phyloP scores from a whole-genome alignment of 352 stramenopile species.

The Phytophthora niederhauseri region DNA sequence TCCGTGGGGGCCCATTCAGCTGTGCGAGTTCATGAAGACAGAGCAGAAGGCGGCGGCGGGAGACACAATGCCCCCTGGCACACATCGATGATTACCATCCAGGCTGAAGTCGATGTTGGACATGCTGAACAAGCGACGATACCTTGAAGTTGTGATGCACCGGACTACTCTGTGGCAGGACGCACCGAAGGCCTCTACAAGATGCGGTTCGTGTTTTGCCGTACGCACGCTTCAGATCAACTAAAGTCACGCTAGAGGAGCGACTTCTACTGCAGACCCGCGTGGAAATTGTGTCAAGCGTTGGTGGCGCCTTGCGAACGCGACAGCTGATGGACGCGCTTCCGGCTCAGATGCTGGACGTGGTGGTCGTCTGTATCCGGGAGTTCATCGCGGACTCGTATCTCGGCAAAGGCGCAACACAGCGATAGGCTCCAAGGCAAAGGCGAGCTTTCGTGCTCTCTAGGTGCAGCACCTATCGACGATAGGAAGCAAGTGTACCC shows the following conservation, averaged over 20 bases:
- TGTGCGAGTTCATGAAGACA: not conserved
- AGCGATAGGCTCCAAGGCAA: slow-evolving; percentile 5
- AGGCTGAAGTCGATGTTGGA: too few relatives aligned
- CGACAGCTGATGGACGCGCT: slow-evolving; percentile 23
- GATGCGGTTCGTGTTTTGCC: not conserved
- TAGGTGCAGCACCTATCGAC: slow-evolving; percentile 28
- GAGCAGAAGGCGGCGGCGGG: not conserved
- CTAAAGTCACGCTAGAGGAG: not conserved
- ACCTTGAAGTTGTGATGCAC: slow-evolving; percentile 22
- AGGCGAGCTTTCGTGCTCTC: slow-evolving; percentile 14
- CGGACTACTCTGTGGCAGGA: not conserved
- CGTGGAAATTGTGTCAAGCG: slow-evolving; percentile 2
- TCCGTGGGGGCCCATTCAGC: not conserved
- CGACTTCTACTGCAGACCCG: not conserved
- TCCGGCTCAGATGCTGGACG: slow-evolving; percentile 14
- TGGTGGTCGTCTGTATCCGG: not conserved
- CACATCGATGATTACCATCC: slow-evolving; percentile 18
- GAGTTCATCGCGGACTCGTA: slow-evolving; percentile 17
- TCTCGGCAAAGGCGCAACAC: slow-evolving; percentile 28
- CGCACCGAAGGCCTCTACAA: slow-evolving; percentile 18
- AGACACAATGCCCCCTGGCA: not conserved
- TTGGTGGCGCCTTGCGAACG: slow-evolving; percentile 11
- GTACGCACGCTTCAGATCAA: not conserved
- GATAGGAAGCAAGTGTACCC: not conserved
- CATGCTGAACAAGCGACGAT: slow-evolving; percentile 14